Conservation (phyloP, 345 rosid genomes). For the Theobroma cacao region DNA sequence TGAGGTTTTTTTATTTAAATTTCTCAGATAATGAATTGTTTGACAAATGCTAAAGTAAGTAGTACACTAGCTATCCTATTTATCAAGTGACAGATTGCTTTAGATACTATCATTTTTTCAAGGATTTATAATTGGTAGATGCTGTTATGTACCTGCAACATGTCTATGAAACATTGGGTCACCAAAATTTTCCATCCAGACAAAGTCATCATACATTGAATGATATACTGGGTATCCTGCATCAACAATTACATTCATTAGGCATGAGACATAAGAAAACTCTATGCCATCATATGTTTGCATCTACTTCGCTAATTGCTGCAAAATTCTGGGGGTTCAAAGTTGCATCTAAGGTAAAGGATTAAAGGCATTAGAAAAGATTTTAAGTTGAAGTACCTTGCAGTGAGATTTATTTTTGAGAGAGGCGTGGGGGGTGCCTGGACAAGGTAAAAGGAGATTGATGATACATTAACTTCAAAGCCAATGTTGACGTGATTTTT, state of each 20-base stretch:
- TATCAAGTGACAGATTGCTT: neutral
- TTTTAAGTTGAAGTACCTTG: neutral
- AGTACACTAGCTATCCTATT: neutral
- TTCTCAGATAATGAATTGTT: neutral
- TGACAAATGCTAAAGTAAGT: neutral
- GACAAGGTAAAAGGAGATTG: neutral
- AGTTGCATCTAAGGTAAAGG: neutral
- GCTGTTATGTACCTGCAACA: slow-evolving; percentile 48
- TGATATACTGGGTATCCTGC: slow-evolving; percentile 84
- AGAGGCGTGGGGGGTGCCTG: neutral
- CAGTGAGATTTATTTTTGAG: neutral
- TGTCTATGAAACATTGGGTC: slow-evolving; percentile 74
- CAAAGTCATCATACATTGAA: slow-evolving; percentile 79
- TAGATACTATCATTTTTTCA: neutral
- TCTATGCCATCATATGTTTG: slow-evolving; percentile 7
- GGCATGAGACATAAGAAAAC: neutral
- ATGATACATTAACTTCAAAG: neutral
- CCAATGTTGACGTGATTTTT: neutral
- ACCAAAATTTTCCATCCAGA: slow-evolving; percentile 84
- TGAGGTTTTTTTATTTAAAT: neutral
- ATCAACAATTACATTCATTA: neutral
- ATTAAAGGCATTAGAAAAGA: neutral
- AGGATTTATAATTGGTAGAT: neutral
- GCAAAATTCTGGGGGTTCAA: neutral
- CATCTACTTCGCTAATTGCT: neutral